Base-by-base conservation (phyloP, 116 monocot species). In the Posidonia oceanica region DNA sequence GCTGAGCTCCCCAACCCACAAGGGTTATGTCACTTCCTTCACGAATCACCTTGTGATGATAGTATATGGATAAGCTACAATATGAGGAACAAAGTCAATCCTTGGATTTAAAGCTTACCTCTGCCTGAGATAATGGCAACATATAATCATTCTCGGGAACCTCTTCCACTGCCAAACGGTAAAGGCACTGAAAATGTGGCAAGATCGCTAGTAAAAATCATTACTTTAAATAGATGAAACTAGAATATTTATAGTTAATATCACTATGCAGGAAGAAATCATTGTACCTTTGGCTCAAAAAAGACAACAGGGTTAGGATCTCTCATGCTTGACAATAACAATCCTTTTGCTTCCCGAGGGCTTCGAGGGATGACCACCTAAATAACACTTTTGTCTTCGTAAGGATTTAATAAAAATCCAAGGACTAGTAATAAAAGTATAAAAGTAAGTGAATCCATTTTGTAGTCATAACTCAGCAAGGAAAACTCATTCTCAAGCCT, bases 1-100 rank as follows among this genome's bases (percentile, higher is more conserved):
- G 82, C 73, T 96, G 96, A 55, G 96, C 96, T 67, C 96, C 96
- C 96, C 96, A 96, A 3, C 96, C 96, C 71, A 96, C 91, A 61
- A 96, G 78, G 64, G 96, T 96, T 80, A 96, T 79, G 71, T 96
- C 96, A 75, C 74, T 87, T 51, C 96, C 96, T 85, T 86, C 64
- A 64, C 87, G 79, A 72, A 96, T 85, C 69, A 96, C 91, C 95
- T 95, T 75, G 42, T 39, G 8, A 64, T 39, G 8, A 64, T 36
- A 75, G 66, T 4, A 61, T 52, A 58, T 3, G 20, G 20, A 68
- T 20, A 55, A 75, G 7, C 64, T 20, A 39, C 0, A 55, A 38
- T 59, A 62, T 53, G 36, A 0, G 21, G 13, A 72, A 66, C 37
- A 23, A 54, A 63, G 36, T 16, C 41, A 52, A 64, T 64, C 38